These are phyloP conservation scores for Teunomyces pallodes DNA, from an alignment of 805 yeast species.

Conservation along the genomic window DNA sequence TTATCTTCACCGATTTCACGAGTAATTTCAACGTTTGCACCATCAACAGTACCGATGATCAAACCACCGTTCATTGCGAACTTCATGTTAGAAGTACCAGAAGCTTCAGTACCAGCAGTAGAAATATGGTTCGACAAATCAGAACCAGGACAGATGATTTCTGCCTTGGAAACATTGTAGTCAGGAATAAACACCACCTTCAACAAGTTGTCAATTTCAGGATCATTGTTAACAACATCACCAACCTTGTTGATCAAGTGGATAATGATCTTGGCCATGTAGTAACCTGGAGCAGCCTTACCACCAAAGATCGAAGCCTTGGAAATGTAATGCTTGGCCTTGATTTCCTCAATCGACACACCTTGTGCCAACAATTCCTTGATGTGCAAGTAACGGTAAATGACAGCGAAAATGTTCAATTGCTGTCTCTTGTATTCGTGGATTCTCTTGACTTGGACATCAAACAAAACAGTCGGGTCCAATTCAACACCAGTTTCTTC, in stretches of 20 bases:
- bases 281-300: slow-evolving; percentile 96
- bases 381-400: slow-evolving; percentile 75
- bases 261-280: slow-evolving; percentile 89
- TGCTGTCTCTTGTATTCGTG: slow-evolving; percentile 97
- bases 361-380: slow-evolving; percentile 61
- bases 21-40: slow-evolving; percentile 94
- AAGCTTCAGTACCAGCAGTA: slow-evolving; percentile 96
- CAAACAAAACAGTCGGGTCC: slow-evolving; percentile 75
- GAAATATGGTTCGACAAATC: slow-evolving; percentile 92
- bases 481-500: slow-evolving; percentile 61
- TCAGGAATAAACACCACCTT: slow-evolving; percentile 90
- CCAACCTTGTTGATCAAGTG: slow-evolving; percentile 81
- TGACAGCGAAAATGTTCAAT: slow-evolving; percentile 85
- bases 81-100: slow-evolving; percentile 95
- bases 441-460: slow-evolving; percentile 89
- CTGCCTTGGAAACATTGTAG: slow-evolving; percentile 92
- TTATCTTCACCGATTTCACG: slow-evolving; percentile 92
- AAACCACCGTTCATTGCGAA: slow-evolving; percentile 92
- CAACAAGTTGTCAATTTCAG: slow-evolving; percentile 68
- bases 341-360: slow-evolving; percentile 40
- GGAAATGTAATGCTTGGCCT: slow-evolving; percentile 64
- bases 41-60: slow-evolving; percentile 93
- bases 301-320: slow-evolving; percentile 88
- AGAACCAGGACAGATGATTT: slow-evolving; percentile 83
- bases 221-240: slow-evolving; percentile 74